Percentiles rank a stretch among this genome's conserved stretches.
phyloP scores from a whole-genome alignment of 2,329 filamentous ascomycete species.

The Byssochlamys sp. region DNA sequence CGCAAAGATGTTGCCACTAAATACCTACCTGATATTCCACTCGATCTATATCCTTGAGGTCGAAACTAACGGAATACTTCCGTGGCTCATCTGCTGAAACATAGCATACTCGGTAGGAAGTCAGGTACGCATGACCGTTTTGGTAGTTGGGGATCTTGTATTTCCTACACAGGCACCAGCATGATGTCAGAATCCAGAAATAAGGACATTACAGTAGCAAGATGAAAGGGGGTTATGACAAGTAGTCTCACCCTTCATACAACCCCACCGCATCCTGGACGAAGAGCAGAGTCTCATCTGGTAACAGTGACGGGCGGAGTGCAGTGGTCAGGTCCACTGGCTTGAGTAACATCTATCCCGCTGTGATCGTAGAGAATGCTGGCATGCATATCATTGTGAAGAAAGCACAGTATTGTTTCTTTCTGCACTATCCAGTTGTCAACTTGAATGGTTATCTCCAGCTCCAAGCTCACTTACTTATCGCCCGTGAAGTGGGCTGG shows the following conservation, averaged over 20 bases:
- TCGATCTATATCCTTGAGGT: constrained; percentile 82
- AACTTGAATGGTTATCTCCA: not conserved
- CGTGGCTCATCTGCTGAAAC: constrained; percentile 81
- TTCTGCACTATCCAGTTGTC: not conserved
- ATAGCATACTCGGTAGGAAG: constrained; percentile 90
- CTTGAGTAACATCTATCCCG: constrained; percentile 89
- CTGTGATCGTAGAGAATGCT: constrained; percentile 3
- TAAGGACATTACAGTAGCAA: constrained; percentile 3
- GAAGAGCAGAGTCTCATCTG: constrained; percentile 89
- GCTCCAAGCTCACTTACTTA: not conserved
- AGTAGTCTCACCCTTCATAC: constrained; percentile 74
- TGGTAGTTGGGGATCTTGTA: constrained; percentile 90
- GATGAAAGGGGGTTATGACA: not conserved
- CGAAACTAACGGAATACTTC: constrained; percentile 71
- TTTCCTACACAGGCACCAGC: constrained; percentile 52
- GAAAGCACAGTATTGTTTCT: not conserved
- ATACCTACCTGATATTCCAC: constrained; percentile 71
- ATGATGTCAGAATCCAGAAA: not conserved
- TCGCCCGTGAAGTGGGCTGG: not conserved
- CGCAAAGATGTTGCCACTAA: constrained; percentile 1
- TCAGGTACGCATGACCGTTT: constrained; percentile 91
- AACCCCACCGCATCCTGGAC: constrained; percentile 95
- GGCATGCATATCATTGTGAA: constrained; percentile 9
- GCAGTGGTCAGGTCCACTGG: constrained; percentile 91
- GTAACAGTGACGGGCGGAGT: constrained; percentile 79